Conservation (phyloP, 148 eudicot species). For the Bassia scoparia region DNA sequence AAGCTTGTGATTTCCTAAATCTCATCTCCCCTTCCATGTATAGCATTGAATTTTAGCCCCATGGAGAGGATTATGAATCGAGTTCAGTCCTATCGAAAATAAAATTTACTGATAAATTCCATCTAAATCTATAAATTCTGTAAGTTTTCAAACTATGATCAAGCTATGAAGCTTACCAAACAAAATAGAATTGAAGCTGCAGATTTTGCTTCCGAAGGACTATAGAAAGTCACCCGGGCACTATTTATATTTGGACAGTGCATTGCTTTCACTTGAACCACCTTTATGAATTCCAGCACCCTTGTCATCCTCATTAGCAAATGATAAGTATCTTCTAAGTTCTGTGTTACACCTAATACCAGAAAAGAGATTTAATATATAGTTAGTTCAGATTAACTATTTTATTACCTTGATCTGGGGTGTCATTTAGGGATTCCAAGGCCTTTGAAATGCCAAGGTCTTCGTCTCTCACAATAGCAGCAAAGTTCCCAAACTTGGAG, state of each 20-base stretch:
- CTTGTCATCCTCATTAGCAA: no score
- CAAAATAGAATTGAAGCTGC: neutral
- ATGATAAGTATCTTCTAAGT: no score
- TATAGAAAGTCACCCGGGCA: constrained; percentile 45
- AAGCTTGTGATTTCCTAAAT: neutral
- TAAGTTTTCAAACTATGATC: neutral
- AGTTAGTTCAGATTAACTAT: neutral
- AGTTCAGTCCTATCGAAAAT: constrained; percentile 25
- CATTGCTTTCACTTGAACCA: neutral
- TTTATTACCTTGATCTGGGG: constrained; percentile 31
- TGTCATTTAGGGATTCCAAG: constrained; percentile 41
- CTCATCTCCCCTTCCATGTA: constrained; percentile 27
- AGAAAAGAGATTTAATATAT: neutral
- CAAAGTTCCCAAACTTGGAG: constrained; percentile 39
- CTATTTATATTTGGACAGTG: neutral
- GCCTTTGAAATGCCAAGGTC: constrained; percentile 46
- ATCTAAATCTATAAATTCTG: neutral
- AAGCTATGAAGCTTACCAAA: neutral
- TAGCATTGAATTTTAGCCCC: constrained; percentile 27
- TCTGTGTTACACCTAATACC: no score
- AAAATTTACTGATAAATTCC: neutral
- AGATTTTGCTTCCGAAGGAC: constrained; percentile 36
- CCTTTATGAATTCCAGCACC: neutral
- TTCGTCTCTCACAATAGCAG: constrained; percentile 37
- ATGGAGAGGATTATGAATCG: constrained; percentile 27